Evolutionary conservation across 2,329 filamentous ascomycete species (phyloP).

Genomic region (Arthrinium phaeospermum): DNA sequence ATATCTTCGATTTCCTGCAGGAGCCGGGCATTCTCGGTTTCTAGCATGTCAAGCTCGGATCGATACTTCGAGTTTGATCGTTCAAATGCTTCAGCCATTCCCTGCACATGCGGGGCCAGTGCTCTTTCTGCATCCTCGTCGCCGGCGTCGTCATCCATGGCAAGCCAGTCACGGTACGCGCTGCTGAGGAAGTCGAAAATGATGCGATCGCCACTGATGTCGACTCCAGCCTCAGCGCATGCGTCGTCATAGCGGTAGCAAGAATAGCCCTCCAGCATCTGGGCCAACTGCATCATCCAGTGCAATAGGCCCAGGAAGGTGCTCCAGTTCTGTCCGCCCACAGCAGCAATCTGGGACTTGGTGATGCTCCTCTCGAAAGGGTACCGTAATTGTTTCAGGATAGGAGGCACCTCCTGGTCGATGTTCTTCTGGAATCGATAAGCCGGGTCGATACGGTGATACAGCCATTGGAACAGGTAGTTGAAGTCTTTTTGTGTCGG

Average conservation of each 20-base stretch:
- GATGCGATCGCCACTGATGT: slow-evolving; percentile 88
- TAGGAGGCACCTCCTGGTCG: slow-evolving; percentile 90
- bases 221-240: slow-evolving; percentile 84
- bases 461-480: slow-evolving; percentile 97
- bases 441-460: slow-evolving; percentile 91
- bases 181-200: slow-evolving; percentile 91
- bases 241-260: slow-evolving; percentile 85
- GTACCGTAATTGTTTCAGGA: slow-evolving; percentile 92
- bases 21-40: slow-evolving; percentile 82
- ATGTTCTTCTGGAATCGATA: slow-evolving; percentile 95
- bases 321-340: slow-evolving; percentile 96
- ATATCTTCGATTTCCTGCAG: slow-evolving; percentile 88
- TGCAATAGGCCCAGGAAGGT: slow-evolving; percentile 92
- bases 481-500: slow-evolving; percentile 99
- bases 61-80: slow-evolving; percentile 82
- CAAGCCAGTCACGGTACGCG: slow-evolving; percentile 92
- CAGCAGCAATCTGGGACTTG: slow-evolving; percentile 92
- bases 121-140: slow-evolving; percentile 83
- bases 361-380: slow-evolving; percentile 95
- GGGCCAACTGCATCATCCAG: slow-evolving; percentile 98
- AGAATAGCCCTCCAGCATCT: slow-evolving; percentile 88
- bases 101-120: slow-evolving; percentile 81
- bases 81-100: slow-evolving; percentile 89
- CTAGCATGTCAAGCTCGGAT: slow-evolving; percentile 82
- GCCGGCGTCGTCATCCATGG: slow-evolving; percentile 85